Base-by-base conservation (phyloP, 2,329 filamentous ascomycete species). In the Fusarium sp. region DNA sequence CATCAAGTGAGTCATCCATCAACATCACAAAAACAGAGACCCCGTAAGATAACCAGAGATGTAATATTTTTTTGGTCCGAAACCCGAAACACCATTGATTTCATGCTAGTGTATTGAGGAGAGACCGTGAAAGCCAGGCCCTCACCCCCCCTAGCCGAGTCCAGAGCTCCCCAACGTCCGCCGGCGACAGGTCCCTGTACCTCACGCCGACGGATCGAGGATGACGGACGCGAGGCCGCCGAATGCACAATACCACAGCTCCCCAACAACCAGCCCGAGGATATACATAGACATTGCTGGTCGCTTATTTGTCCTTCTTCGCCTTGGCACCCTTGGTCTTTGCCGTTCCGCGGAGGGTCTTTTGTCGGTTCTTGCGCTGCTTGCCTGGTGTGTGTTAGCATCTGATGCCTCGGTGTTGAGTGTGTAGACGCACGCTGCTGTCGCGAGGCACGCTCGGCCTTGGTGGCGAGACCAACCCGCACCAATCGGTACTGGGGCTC, bases 361-460 rank as follows among this genome's bases (percentile, higher is more conserved):
- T 98, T 89, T 94, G 92, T 87, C 96, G 92, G 94, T 99, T 99
- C 95, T 99, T 99, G 91, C 97, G 94, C 91, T 98, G 97, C 92
- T 99, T 99, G 93, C 96, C 96, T 98, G 88, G 90, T 80, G 69
- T 27, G 45, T 61, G 33, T 50, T 52, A 66, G 52, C 45, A 14
- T 22, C 11, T 45, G 20, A 20, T 40, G 36, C 2, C 5, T 40
- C 18, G n/a, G 35, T 20, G 11, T 13, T 6, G 38, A 42, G n/a
- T 42, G 3, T 13, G 10, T 11, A 13, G 11, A 97, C 96, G 85
- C 95, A 98, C 97, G 95, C 89, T 99, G 97, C 90, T 99, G 97
- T 92, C 97, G 94, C 90, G 92, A 95, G 82, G 97, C 92, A 90
- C 95, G 96, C 94, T 99, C 97, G 86, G 95, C 91, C 94, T 98